Evolutionary conservation across 768 basidiomycete genomes (phyloP).

Genomic region (Cystoderma amianthinum): DNA sequence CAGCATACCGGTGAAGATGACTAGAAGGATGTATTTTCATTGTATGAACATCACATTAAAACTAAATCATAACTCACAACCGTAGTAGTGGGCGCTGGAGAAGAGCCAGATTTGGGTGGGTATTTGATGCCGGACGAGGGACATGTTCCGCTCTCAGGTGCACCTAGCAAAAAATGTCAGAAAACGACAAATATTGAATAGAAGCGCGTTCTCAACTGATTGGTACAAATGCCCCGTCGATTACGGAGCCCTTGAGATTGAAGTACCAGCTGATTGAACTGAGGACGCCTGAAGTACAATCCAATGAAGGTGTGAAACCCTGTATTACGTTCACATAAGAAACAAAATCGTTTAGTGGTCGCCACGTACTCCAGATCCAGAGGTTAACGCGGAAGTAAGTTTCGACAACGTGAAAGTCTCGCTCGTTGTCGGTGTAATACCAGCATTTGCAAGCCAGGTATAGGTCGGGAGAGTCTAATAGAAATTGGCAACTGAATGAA

Average conservation of each 20-base stretch:
- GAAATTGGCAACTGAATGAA: slow-evolving; percentile 14
- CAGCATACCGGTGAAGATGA: slow-evolving; percentile 5
- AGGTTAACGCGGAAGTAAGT: slow-evolving; percentile 46
- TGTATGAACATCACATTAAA: no score
- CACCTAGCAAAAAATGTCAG: slow-evolving; percentile 25
- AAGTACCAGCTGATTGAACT: slow-evolving; percentile 54
- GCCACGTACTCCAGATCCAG: slow-evolving; percentile 41
- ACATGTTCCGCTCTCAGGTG: slow-evolving; percentile 44
- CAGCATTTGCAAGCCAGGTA: slow-evolving; percentile 60
- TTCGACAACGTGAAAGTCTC: slow-evolving; percentile 51
- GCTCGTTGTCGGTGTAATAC: slow-evolving; percentile 62
- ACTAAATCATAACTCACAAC: no score
- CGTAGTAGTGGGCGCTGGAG: slow-evolving; percentile 20
- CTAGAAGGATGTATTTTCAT: no score
- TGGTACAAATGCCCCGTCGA: slow-evolving; percentile 57
- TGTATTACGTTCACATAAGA: slow-evolving; percentile 11
- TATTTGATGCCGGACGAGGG: slow-evolving; percentile 54
- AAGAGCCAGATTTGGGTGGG: slow-evolving; percentile 40
- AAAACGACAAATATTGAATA: not conserved
- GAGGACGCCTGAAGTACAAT: slow-evolving; percentile 20
- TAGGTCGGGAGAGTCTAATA: slow-evolving; percentile 61
- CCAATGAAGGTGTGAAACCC: slow-evolving; percentile 36
- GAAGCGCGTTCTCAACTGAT: slow-evolving; percentile 35
- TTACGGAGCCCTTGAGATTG: slow-evolving; percentile 55
- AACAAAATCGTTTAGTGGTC: not conserved